Evolutionary conservation across 345 rosid genomes (phyloP), one percentile per base, ranked within the genome.

Genomic region (Rubroshorea leprosula): DNA sequence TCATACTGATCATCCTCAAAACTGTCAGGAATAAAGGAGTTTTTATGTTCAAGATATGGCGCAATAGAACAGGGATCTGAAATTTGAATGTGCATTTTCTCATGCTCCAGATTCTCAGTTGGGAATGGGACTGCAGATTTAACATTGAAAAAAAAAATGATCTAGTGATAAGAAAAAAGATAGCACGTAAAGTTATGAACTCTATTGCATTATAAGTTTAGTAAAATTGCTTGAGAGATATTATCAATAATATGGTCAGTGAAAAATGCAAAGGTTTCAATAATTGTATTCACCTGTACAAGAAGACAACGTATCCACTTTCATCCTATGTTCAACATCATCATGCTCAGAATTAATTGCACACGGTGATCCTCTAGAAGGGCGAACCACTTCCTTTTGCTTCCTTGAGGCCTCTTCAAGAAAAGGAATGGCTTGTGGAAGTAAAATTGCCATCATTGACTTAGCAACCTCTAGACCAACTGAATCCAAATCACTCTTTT

Each of bases 391-490:
- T 13, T 38, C 63, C 59, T 64, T 72, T 65, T 75, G 83, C 74
- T 77, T 78, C 62, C 65, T 69, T 62, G 84, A 72, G 48, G 58
- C 27, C 60, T 69, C 61, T 66, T 75, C 78, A 55, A 92, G 91
- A 35, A 89, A 75, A 65, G 97, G 97, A 61, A 92, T 61, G 51
- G 94, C 97, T 82, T 79, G 96, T 58, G 99, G 99, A 73, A 89
- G 88, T 64, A 86, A 81, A 68, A 93, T 52, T 17, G 85, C 74
- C 85, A 89, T 81, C 99, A 93, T 93, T 63, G 86, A 72, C 60
- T 72, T 72, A 55, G 83, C 71, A 62, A 76, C 68, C 50, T 73
- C 97, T 63, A 79, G 80, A 66, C 77, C 83, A 50, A 75, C 76
- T 55, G 81, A 78, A 70, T 82, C 83, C 56, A 63, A 68, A 29